Evolutionary conservation across 495 filamentous ascomycete species (phyloP).

Genomic region (Penicillium steckii): DNA sequence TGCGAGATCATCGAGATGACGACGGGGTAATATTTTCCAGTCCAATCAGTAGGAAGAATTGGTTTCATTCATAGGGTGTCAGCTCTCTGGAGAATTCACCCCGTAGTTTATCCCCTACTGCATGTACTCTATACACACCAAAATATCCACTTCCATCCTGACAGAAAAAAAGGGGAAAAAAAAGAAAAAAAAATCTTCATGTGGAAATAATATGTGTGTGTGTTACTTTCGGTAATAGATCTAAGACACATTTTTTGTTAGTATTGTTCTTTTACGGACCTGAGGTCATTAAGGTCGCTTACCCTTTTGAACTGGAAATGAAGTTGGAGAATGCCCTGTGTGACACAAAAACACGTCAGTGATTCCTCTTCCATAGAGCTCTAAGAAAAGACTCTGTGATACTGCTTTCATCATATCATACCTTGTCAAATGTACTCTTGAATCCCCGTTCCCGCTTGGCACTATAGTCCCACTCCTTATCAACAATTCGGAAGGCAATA

Average conservation of each 20-base stretch:
- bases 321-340: constrained; percentile 88
- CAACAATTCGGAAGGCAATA: constrained; percentile 95
- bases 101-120: constrained; percentile 11
- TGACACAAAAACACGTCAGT: constrained; percentile 14
- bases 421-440: constrained; percentile 96
- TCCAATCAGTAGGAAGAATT: constrained; percentile 14
- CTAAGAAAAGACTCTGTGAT: constrained; percentile 2
- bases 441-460: constrained; percentile 94
- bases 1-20: constrained; percentile 5
- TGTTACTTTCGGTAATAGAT: constrained; percentile 39
- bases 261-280: constrained; percentile 1
- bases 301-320: constrained; percentile 98
- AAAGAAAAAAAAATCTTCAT: constrained; percentile 16
- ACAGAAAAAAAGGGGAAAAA: no score
- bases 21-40: constrained; percentile 18
- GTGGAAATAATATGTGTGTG: constrained; percentile 16
- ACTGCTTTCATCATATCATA: constrained; percentile 36
- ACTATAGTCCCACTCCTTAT: constrained; percentile 99
- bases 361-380: background rate
- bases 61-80: constrained; percentile 13
- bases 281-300: constrained; percentile 12
- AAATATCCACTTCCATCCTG: constrained; percentile 8
- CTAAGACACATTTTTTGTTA: constrained; percentile 20
- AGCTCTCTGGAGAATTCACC: constrained; percentile 20
- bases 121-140: constrained; percentile 9